Conservation (phyloP, 768 basidiomycete genomes). For the Dentipellis sp. region DNA sequence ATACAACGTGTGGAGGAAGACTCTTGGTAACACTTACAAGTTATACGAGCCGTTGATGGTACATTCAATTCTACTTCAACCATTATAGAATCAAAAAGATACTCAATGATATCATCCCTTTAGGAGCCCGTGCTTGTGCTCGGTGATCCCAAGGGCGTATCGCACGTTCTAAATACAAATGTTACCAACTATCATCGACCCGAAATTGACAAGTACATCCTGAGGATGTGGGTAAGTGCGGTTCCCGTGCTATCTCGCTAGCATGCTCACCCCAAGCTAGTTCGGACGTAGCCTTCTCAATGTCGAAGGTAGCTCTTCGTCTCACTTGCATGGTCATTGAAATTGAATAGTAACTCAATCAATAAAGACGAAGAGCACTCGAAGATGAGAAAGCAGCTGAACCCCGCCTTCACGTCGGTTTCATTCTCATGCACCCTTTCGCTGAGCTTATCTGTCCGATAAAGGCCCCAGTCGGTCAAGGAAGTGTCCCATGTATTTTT, state of each 20-base stretch:
- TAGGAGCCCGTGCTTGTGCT: slow-evolving; percentile 4
- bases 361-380: slow-evolving; percentile 2
- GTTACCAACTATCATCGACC: not conserved
- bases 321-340: not conserved
- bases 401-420: slow-evolving; percentile 3
- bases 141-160: slow-evolving; percentile 4
- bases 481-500: not conserved
- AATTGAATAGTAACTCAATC: not conserved
- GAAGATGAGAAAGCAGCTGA: not conserved
- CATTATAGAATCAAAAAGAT: too few species aligned
- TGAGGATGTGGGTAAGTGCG: not conserved
- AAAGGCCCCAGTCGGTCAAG: slow-evolving; percentile 1
- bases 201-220: not conserved
- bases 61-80: not conserved
- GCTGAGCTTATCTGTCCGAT: not conserved
- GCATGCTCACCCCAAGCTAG: not conserved
- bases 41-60: slow-evolving; percentile 3
- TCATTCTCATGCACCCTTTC: too few species aligned
- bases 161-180: not conserved
- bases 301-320: not conserved
- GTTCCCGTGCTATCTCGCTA: not conserved
- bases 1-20: not conserved
- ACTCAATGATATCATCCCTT: too few species aligned
- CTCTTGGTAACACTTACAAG: slow-evolving; percentile 1
- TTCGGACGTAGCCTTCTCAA: not conserved